Conservation (phyloP, 768 basidiomycete genomes). For the Solioccasus polychromus region DNA sequence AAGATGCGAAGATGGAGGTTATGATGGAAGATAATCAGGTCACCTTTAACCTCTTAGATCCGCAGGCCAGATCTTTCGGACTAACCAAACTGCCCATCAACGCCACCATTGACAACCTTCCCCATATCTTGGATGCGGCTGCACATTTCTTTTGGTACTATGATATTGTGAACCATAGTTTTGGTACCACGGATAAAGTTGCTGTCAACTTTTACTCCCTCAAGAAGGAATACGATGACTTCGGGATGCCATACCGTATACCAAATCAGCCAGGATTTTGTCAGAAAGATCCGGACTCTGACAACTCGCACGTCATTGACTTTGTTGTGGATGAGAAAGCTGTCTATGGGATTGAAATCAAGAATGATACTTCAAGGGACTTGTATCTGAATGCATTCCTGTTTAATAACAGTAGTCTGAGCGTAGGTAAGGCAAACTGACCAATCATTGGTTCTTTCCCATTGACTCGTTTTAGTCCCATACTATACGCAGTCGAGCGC, state of each 20-base stretch:
- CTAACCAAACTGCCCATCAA: neutral
- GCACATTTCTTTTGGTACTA: conserved; percentile 23
- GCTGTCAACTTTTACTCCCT: conserved; percentile 12
- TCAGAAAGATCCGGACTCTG: neutral
- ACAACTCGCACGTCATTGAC: conserved; percentile 16
- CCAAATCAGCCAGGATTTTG: conserved; percentile 2
- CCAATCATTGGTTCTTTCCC: too few species aligned
- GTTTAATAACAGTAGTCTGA: conserved; percentile 40
- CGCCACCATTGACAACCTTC: neutral
- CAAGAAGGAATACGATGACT: conserved; percentile 1
- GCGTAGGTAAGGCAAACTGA: conserved; percentile 31
- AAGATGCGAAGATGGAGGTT: conserved; percentile 3
- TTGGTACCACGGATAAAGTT: neutral
- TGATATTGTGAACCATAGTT: conserved; percentile 5
- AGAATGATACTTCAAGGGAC: conserved; percentile 31
- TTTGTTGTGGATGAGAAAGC: conserved; percentile 22
- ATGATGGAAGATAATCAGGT: neutral
- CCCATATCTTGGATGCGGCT: conserved; percentile 9
- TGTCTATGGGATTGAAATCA: conserved; percentile 35
- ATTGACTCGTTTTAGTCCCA: conserved; percentile 9
- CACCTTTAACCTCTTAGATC: conserved; percentile 4
- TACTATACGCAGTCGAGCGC: conserved; percentile 7
- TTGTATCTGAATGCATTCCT: conserved; percentile 42
- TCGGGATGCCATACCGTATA: neutral
- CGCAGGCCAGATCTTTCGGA: neutral